Evolutionary conservation across 2,329 filamentous ascomycete species (phyloP), one percentile per base, ranked within the genome.

Genomic region (Arthroderma sp.): DNA sequence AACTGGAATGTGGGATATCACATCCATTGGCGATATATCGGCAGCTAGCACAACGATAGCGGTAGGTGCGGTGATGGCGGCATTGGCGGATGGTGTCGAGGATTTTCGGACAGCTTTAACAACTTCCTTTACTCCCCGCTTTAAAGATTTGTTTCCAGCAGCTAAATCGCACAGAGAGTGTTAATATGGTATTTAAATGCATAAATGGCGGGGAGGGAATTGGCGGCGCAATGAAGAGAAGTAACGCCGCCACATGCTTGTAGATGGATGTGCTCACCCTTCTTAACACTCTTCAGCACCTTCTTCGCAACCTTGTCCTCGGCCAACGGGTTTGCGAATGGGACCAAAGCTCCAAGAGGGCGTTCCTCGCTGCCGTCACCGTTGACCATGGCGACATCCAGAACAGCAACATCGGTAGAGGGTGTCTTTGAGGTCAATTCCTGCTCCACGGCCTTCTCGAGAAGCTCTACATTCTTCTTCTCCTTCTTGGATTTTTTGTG

Each of bases 61-160:
- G 64, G 84, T 81, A 47, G 87, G 84, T 67, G 84, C 78, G 56
- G 80, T 72, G 61, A 81, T 72, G 55, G 81, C 77, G 68, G 81
- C 77, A 63, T 82, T 80, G 60, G 83, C 80, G n/a, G 83, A 81
- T 58, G 84, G 81, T 65, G 82, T 74, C 58, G 87, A 80, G 13
- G 89, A 91, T 78, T 97, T 97, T 78, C 93, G 90, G 66, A 98
- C 87, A 35, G 91, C 87, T 79, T 98, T 98, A 77, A 97, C 91
- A 70, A 95, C 91, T 77, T 98, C 93, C 77, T 98, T 98, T 64
- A 98, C 93, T 70, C 93, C 93, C 70, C 93, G 91, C 79, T 95
- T 95, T 70, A 98, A 87, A 59, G 88, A 87, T 77, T 94, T 94
- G 76, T 89, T 84, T 77, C 95, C 95, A 67, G 93, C 91, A 65